Base-by-base conservation (phyloP, 1,284 basidiomycete genomes). In the Sporisorium iseilematis-ciliati region DNA sequence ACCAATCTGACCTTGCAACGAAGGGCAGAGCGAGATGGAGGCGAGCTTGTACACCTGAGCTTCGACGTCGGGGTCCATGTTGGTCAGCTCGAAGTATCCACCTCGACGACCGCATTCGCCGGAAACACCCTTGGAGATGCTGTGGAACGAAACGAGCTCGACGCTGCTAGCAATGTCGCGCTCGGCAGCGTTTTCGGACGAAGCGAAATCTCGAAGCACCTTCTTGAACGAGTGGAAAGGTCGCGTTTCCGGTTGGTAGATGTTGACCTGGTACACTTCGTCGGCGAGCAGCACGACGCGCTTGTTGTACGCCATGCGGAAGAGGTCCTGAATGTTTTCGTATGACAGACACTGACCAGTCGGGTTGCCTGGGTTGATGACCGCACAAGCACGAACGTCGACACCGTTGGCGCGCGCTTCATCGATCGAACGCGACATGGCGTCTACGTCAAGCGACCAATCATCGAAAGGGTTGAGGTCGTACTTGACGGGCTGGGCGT, bases 401-500 rank as follows among this genome's bases (percentile, higher is more conserved):
- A 68, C 65, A 63, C 92, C 92, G 10, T 91, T 89, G 65, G 87
- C 86, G 38, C 89, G 87, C 2, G 92, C 92, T 57, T 91, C 89
- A 25, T 89, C 87, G 65, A 98, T 88, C 14, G 91, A 90, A 2
- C 88, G 86, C 64, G 90, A 88, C 80, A 99, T 90, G 52, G 90
- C 89, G 12, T 88, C 82, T 38, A 91, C 88, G 59, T 92, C 92
- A n/a, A 95, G 93, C 18, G 91, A 90, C 96, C 97, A 99, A 48
- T 88, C 91, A 5, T 90, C 87, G 0, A 89, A 83, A 84, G 97
- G 94, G 73, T 95, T 90, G 40, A 99, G 91, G 85, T 93, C 91
- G 87, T 99, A 99, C 0, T 93, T 92, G 43, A 98, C 87, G 0
- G 93, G 88, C n/a, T 90, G 88, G 23, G 95, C 95, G 51, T 89